Percentiles rank a stretch among this genome's conserved stretches.
phyloP scores from a whole-genome alignment of 2,329 filamentous ascomycete species.

The Ramularia collo-cygni region DNA sequence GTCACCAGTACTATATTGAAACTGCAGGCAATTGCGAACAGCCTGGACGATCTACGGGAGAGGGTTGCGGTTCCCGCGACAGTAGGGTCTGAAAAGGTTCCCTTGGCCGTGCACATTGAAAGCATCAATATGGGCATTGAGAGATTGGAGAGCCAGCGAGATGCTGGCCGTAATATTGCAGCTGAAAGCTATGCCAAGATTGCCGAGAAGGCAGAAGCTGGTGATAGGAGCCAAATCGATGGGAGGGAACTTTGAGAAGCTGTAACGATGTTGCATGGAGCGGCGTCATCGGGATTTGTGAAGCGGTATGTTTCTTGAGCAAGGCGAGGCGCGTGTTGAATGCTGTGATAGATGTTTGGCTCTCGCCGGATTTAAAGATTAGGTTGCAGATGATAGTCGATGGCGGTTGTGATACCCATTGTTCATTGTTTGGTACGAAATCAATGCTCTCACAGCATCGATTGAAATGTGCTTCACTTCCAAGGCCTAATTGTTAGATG shows the following conservation, averaged over 20 bases:
- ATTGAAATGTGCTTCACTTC: too few species aligned
- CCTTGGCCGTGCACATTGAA: slow-evolving; percentile 67
- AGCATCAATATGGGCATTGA: slow-evolving; percentile 67
- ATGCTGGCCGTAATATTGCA: slow-evolving; percentile 35
- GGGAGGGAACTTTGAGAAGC: slow-evolving; percentile 11
- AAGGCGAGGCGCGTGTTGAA: too few species aligned
- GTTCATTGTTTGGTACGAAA: too few species aligned
- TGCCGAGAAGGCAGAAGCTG: slow-evolving; percentile 15
- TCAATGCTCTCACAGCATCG: too few species aligned
- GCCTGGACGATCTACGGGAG: slow-evolving; percentile 64
- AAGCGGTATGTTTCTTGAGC: too few species aligned
- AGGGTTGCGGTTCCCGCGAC: slow-evolving; percentile 61
- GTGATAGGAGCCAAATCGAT: slow-evolving; percentile 15
- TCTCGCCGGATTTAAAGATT: too few species aligned
- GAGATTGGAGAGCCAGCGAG: slow-evolving; percentile 58
- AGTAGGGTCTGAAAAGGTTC: slow-evolving; percentile 49
- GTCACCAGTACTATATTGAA: slow-evolving; percentile 65
- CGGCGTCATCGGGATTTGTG: too few species aligned
- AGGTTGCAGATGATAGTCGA: background rate
- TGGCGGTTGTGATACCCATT: background rate
- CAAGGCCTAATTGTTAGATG: too few species aligned
- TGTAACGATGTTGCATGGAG: too few species aligned
- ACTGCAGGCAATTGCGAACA: slow-evolving; percentile 64
- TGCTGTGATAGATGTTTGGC: too few species aligned
- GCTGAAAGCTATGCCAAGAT: slow-evolving; percentile 22